Conservation (phyloP, 2,329 filamentous ascomycete species). For the Colletotrichum sp. region DNA sequence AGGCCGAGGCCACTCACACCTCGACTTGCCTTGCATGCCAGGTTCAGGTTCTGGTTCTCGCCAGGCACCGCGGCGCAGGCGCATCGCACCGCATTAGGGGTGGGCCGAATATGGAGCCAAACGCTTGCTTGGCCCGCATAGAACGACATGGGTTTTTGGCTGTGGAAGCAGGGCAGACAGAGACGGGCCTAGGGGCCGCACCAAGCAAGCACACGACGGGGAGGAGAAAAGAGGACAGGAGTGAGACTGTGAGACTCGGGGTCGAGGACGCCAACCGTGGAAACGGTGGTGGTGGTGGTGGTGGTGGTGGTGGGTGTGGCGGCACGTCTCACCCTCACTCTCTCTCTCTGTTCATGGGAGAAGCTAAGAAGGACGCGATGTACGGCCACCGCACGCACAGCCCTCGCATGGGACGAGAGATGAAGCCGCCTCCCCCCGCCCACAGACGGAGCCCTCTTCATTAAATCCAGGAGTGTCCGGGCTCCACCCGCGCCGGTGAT, state of each 20-base stretch:
- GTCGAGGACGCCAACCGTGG: neutral
- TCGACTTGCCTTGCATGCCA: neutral
- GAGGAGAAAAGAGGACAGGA: neutral
- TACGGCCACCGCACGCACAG: neutral
- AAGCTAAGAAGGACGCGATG: neutral
- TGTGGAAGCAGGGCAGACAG: neutral
- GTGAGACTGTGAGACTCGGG: neutral
- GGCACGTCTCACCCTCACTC: neutral
- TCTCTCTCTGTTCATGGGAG: neutral
- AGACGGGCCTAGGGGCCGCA: neutral
- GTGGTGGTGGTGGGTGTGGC: neutral
- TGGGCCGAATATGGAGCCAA: slow-evolving; percentile 10
- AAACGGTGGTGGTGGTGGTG: neutral
- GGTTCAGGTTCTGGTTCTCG: neutral
- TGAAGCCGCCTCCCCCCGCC: slow-evolving; percentile 7
- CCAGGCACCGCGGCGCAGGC: neutral
- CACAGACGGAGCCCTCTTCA: slow-evolving; percentile 18
- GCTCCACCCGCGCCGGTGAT: slow-evolving; percentile 3
- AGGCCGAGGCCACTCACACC: slow-evolving; percentile 9
- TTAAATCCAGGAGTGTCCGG: slow-evolving; percentile 9
- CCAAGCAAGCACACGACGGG: neutral
- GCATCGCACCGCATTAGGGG: slow-evolving; percentile 10
- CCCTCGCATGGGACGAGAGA: slow-evolving; percentile 15
- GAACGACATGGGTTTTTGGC: neutral
- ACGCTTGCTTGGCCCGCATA: slow-evolving; percentile 15